Percentiles rank a stretch among this genome's conserved stretches.
Conservation (phyloP, 148 eudicot genomes). For the Fallopia convolvulus region DNA sequence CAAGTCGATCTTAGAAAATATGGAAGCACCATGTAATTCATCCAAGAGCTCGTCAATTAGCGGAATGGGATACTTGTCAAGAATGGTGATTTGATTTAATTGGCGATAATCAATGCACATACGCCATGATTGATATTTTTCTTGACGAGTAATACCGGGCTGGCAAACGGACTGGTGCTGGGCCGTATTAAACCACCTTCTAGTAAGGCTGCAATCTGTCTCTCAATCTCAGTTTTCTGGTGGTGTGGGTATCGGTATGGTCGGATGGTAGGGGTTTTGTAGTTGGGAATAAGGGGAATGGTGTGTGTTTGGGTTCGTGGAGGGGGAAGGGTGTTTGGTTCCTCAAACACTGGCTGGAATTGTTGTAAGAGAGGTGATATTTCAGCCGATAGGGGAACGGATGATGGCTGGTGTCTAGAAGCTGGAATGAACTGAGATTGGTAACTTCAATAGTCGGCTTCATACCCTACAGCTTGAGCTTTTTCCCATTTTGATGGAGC, state of each 20-base stretch:
- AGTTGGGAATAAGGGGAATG: background rate
- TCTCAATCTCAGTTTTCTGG: constrained; percentile 9
- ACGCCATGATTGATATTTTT: background rate
- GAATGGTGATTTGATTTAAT: background rate
- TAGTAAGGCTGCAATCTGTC: background rate
- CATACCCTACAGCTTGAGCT: too few species aligned
- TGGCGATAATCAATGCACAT: background rate
- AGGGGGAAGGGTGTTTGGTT: background rate
- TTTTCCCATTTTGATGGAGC: too few species aligned
- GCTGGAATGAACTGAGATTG: too few species aligned
- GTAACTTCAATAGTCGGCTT: too few species aligned
- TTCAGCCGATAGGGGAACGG: too few species aligned
- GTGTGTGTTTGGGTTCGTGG: background rate
- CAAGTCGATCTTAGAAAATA: constrained; percentile 5
- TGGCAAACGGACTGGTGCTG: background rate
- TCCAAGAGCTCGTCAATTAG: background rate
- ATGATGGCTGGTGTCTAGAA: too few species aligned
- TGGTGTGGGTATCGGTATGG: constrained; percentile 1
- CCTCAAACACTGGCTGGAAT: too few species aligned
- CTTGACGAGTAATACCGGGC: background rate
- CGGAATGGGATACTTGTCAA: constrained; percentile 1
- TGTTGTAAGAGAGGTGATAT: too few species aligned
- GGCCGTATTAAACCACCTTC: background rate
- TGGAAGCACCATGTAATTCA: background rate
- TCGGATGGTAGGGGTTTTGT: background rate